phyloP scores from a whole-genome alignment of 2,329 filamentous ascomycete species.

The Aspergillus ruber region DNA sequence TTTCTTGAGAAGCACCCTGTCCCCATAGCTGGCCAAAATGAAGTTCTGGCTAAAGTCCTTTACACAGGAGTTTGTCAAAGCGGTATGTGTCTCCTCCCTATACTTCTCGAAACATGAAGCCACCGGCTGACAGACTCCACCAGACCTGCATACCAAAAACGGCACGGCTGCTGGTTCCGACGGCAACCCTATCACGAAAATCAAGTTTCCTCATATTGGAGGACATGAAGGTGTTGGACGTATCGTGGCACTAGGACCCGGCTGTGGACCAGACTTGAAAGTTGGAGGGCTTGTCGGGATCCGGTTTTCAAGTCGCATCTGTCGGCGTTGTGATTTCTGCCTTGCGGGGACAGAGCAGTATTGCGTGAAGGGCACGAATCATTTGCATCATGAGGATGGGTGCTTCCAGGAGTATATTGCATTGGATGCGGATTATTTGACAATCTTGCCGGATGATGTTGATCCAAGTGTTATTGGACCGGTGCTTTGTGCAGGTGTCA shows the following conservation, averaged over 20 bases:
- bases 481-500: conserved; percentile 41
- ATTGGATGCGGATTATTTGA: conserved; percentile 41
- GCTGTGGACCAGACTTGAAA: conserved; percentile 27
- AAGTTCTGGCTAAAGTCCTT: conserved; percentile 41
- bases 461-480: conserved; percentile 38
- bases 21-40: conserved; percentile 31
- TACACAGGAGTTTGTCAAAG: conserved; percentile 43
- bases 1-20: conserved; percentile 40
- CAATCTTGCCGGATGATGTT: conserved; percentile 37
- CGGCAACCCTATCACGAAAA: conserved; percentile 37
- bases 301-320: conserved; percentile 37
- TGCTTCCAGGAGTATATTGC: conserved; percentile 42
- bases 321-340: conserved; percentile 40
- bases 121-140: background rate
- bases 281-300: conserved; percentile 39
- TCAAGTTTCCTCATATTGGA: conserved; percentile 42
- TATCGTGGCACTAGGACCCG: conserved; percentile 35
- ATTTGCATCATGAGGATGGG: conserved; percentile 43
- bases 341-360: conserved; percentile 37
- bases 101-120: background rate
- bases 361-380: conserved; percentile 38
- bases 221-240: conserved; percentile 42
- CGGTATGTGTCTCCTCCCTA: conserved; percentile 22
- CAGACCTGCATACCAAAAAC: conserved; percentile 37
- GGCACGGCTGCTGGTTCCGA: conserved; percentile 34